Evolutionary conservation across 2,329 filamentous ascomycete species (phyloP).

Genomic region (Cladophialophora carrionii): DNA sequence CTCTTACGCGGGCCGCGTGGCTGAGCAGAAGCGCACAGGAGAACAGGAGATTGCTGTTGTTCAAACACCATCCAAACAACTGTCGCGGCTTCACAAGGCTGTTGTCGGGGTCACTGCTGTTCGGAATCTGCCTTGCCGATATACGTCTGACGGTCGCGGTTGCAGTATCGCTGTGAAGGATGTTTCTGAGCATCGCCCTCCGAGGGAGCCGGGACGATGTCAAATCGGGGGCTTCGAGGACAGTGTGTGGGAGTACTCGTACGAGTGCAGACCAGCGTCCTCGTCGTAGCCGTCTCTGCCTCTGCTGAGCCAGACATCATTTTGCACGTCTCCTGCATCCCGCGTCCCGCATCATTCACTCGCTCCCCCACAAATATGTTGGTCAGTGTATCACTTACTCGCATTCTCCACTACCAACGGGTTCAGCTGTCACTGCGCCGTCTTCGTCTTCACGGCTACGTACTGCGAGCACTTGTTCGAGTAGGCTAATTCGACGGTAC

Average conservation of each 20-base stretch:
- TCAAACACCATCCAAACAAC: conserved; percentile 1
- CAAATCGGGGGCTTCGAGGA: not conserved
- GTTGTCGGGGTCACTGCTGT: not conserved
- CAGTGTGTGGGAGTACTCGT: not conserved
- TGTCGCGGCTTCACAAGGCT: conserved; percentile 2
- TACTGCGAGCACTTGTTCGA: not conserved
- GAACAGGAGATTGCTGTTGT: conserved; percentile 8
- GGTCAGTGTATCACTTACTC: no score
- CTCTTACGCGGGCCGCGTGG: conserved; percentile 11
- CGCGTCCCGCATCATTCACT: not conserved
- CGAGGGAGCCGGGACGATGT: not conserved
- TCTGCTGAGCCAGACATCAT: not conserved
- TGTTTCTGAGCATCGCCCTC: not conserved
- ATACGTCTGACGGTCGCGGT: not conserved
- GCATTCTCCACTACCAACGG: not conserved
- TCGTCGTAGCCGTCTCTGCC: not conserved
- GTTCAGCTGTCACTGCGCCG: not conserved
- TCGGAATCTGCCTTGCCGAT: conserved; percentile 8
- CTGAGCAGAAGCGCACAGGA: not conserved
- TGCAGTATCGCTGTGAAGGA: not conserved
- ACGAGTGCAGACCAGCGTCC: not conserved
- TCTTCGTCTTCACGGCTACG: not conserved
- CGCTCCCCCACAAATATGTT: not conserved
- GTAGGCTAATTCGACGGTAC: not conserved
- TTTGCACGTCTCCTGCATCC: not conserved